phyloP scores from a whole-genome alignment of 495 filamentous ascomycete species.

The Viridothelium virens region DNA sequence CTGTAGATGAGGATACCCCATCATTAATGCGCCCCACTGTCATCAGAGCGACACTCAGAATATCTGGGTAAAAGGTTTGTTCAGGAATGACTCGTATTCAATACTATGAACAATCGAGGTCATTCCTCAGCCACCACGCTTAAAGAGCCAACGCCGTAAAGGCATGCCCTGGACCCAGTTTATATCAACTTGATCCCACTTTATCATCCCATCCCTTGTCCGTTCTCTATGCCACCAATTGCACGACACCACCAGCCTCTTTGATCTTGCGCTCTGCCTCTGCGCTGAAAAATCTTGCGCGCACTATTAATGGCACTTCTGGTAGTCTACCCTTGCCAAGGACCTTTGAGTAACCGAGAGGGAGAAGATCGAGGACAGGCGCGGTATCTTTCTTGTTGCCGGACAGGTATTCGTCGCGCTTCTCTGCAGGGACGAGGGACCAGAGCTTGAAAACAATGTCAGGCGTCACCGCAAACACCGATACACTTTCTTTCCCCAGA shows the following conservation, averaged over 20 bases:
- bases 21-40: too few relatives aligned
- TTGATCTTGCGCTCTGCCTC: slow-evolving; percentile 93
- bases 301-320: slow-evolving; percentile 75
- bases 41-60: too few relatives aligned
- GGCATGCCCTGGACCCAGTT: slow-evolving; percentile 8
- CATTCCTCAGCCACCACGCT: slow-evolving; percentile 12
- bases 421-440: slow-evolving; percentile 72
- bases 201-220: neutral
- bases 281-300: slow-evolving; percentile 78
- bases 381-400: slow-evolving; percentile 69
- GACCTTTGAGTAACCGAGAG: slow-evolving; percentile 87
- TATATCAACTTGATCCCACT: neutral
- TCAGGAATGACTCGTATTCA: slow-evolving; percentile 13
- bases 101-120: slow-evolving; percentile 5
- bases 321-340: slow-evolving; percentile 89
- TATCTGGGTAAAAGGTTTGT: slow-evolving; percentile 7
- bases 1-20: too few relatives aligned
- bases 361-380: slow-evolving; percentile 85
- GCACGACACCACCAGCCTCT: slow-evolving; percentile 81
- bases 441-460: slow-evolving; percentile 50
- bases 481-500: slow-evolving; percentile 7
- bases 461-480: slow-evolving; percentile 17
- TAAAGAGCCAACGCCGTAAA: slow-evolving; percentile 10
- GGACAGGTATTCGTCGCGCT: slow-evolving; percentile 72
- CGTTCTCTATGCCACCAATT: slow-evolving; percentile 68